Evolutionary conservation across 108 stramenopile species (phyloP).

Genomic region (Skeletonema grethae): DNA sequence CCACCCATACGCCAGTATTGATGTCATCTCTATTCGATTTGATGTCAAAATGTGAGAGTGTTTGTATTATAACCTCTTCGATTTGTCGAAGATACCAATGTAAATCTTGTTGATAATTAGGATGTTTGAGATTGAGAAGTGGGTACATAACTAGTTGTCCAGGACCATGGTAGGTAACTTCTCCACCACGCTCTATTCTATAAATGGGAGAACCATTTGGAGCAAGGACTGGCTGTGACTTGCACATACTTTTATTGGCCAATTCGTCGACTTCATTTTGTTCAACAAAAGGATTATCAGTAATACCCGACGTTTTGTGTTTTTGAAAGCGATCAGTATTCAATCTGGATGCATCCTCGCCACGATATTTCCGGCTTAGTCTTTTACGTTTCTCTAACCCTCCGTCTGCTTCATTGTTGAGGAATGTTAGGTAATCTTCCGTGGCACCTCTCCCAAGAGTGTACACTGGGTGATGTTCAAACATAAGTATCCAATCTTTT

Average conservation of each 20-base stretch:
- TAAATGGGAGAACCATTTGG: slow-evolving; percentile 82
- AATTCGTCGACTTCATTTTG: slow-evolving; percentile 13
- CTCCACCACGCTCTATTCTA: slow-evolving; percentile 95
- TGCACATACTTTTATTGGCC: background rate
- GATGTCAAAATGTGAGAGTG: slow-evolving; percentile 65
- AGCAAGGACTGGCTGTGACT: slow-evolving; percentile 59
- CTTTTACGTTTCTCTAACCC: slow-evolving; percentile 20
- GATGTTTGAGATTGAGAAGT: slow-evolving; percentile 76
- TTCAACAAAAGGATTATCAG: background rate
- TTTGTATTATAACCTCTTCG: slow-evolving; percentile 91
- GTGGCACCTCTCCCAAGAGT: slow-evolving; percentile 95
- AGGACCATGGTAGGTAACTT: slow-evolving; percentile 99
- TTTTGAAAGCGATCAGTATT: slow-evolving; percentile 7
- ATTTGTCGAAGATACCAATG: slow-evolving; percentile 94
- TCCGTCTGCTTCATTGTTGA: slow-evolving; percentile 19
- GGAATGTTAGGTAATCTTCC: slow-evolving; percentile 74
- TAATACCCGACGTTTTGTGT: background rate
- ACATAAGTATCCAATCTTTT: slow-evolving; percentile 74
- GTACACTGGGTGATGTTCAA: slow-evolving; percentile 96
- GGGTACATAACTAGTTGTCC: slow-evolving; percentile 97
- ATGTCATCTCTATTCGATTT: slow-evolving; percentile 61
- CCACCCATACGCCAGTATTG: slow-evolving; percentile 87
- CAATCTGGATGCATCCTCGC: slow-evolving; percentile 41
- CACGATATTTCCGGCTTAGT: slow-evolving; percentile 43
- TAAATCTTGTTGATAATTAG: slow-evolving; percentile 80